Conservation (phyloP, 2,329 filamentous ascomycete species). For the Cadophora gregata region DNA sequence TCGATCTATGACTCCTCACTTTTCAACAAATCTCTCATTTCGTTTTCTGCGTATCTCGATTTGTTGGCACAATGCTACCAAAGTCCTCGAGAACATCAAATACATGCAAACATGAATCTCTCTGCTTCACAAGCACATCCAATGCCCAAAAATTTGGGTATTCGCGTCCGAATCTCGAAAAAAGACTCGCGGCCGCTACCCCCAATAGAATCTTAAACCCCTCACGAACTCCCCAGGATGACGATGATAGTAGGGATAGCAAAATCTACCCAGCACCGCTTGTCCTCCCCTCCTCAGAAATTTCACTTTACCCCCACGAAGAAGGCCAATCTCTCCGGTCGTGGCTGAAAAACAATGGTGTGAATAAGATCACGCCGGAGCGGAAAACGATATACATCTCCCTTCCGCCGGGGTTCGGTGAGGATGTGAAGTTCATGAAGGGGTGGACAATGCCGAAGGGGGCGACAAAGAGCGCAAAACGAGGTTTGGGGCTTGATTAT, state of each 20-base stretch:
- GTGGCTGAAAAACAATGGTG: slow-evolving; percentile 32
- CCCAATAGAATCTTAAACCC: background rate
- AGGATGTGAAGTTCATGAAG: slow-evolving; percentile 22
- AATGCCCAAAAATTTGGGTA: background rate
- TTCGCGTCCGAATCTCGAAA: background rate
- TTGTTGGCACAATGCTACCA: background rate
- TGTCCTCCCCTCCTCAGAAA: slow-evolving; percentile 37
- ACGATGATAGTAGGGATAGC: background rate
- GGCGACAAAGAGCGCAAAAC: too few species aligned
- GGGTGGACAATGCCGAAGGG: slow-evolving; percentile 24
- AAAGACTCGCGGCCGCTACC: slow-evolving; percentile 1
- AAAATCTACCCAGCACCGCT: slow-evolving; percentile 37
- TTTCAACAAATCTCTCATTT: background rate
- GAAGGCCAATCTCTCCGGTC: slow-evolving; percentile 35
- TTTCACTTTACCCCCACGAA: slow-evolving; percentile 33
- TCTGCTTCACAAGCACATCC: background rate
- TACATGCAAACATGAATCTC: slow-evolving; percentile 2
- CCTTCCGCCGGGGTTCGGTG: slow-evolving; percentile 30
- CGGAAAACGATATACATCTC: slow-evolving; percentile 37
- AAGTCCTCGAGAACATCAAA: background rate
- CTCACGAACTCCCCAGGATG: background rate
- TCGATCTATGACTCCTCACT: background rate
- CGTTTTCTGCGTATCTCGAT: too few species aligned
- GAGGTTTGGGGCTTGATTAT: slow-evolving; percentile 15
- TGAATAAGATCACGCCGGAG: slow-evolving; percentile 35